Evolutionary conservation across 345 rosid species (phyloP).

Genomic region (Triadica sebifera): DNA sequence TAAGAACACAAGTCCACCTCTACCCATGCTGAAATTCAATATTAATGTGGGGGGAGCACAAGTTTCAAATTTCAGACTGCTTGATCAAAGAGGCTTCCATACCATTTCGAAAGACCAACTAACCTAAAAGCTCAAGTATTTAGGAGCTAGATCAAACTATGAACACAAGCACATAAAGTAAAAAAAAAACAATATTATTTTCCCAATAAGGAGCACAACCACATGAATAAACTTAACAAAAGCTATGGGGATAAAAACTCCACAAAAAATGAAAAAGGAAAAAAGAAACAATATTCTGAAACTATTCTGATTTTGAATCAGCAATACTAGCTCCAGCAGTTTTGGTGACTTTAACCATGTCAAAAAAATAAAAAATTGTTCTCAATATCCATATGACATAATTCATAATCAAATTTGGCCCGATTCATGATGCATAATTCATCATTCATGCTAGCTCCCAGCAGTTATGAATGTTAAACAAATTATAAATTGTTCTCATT

Average conservation of each 20-base stretch:
- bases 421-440: no score
- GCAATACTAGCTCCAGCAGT: background rate
- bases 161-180: background rate
- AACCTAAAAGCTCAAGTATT: background rate
- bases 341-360: background rate
- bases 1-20: background rate
- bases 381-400: background rate
- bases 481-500: background rate
- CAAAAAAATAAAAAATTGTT: background rate
- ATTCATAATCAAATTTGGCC: constrained; percentile 9
- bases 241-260: background rate
- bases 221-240: background rate
- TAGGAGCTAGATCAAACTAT: background rate
- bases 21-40: background rate
- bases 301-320: background rate
- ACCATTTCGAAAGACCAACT: background rate
- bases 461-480: background rate
- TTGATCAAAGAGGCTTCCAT: background rate
- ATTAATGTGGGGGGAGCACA: no score
- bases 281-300: background rate
- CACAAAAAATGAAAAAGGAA: background rate
- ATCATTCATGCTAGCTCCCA: background rate
- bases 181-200: background rate
- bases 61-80: background rate
- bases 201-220: background rate